Base-by-base conservation (phyloP, 2,329 filamentous ascomycete genomes). In the Dothistroma pini region DNA sequence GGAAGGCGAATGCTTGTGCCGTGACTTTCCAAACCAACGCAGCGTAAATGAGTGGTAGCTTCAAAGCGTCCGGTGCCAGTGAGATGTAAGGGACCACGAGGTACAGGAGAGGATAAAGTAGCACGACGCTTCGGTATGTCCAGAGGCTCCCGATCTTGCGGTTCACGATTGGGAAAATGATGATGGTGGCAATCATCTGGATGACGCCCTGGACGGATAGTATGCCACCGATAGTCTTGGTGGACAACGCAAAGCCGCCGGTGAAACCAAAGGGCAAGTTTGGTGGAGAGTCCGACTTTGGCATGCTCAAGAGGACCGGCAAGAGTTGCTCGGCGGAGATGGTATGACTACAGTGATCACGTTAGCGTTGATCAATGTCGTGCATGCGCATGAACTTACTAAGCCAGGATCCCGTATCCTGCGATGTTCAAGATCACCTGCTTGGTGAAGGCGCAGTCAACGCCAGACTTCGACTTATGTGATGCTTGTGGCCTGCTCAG, bases 271-370 rank as follows among this genome's bases (percentile, higher is more conserved):
- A 95, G 0, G 93, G 93, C 1, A 96, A 83, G 12, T 82, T 65
- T 70, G 80, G 76, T n/a, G 77, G 69, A 16, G 76, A 74, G 31
- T 80, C 64, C 72, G 84, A 76, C 71, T 83, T 72, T 70, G 82
- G 74, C 50, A 90, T 90, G 75, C 90, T 93, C 72, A 99, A 85
- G 68, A 99, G 91, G 1, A 97, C 90, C 0, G 95, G 93, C 69
- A 97, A 87, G 54, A 97, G 84, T 72, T 96, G 90, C 76, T 99
- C 95, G 69, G 96, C 95, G 0, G 93, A 96, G 77, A 99, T 97
- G 12, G 93, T 97, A 78, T 97, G 93, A 79, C 93, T 96, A 71
- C 47, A 63, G 34, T 38, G 32, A 21, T 21, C 52, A 22, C 38
- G 58, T 60, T 52, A 55, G 57, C 57, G 51, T 4, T 25, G 10